phyloP scores from a whole-genome alignment of 441 rosid species.

The Adansonia rubrostipa region DNA sequence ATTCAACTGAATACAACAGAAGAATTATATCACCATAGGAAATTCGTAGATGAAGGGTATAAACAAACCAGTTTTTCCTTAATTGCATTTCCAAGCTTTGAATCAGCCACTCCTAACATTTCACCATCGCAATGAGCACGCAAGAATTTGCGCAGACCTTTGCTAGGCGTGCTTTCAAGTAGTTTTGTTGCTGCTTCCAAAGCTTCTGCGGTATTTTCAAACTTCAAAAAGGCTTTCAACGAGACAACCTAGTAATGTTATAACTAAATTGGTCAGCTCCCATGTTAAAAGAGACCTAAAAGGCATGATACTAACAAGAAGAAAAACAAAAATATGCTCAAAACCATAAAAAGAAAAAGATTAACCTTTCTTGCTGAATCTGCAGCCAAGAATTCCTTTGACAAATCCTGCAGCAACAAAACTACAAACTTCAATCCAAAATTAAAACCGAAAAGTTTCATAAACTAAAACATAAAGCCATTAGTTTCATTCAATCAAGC shows the following conservation, averaged over 20 bases:
- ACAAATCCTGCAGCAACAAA: constrained; percentile 57
- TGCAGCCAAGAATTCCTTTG: constrained; percentile 57
- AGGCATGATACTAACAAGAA: background rate
- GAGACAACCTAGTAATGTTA: constrained; percentile 58
- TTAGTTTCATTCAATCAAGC: background rate
- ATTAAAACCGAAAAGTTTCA: background rate
- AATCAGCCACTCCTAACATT: constrained; percentile 75
- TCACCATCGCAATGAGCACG: constrained; percentile 74
- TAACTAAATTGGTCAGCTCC: constrained; percentile 20
- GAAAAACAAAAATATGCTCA: background rate
- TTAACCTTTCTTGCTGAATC: constrained; percentile 74
- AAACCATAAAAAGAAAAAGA: constrained; percentile 9
- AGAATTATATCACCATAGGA: background rate
- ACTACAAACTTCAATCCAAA: background rate
- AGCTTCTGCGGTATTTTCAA: constrained; percentile 86
- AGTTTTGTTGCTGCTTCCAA: constrained; percentile 77
- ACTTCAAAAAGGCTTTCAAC: constrained; percentile 81
- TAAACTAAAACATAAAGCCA: background rate
- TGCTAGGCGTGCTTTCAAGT: constrained; percentile 68
- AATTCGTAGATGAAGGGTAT: background rate
- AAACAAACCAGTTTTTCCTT: constrained; percentile 80
- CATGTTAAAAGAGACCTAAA: background rate
- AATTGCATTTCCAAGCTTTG: constrained; percentile 92
- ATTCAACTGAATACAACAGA: background rate
- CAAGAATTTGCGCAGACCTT: constrained; percentile 75